Percentiles rank a stretch among this genome's conserved stretches.
phyloP scores from a whole-genome alignment of 345 rosid species.

The Populus simonii region DNA sequence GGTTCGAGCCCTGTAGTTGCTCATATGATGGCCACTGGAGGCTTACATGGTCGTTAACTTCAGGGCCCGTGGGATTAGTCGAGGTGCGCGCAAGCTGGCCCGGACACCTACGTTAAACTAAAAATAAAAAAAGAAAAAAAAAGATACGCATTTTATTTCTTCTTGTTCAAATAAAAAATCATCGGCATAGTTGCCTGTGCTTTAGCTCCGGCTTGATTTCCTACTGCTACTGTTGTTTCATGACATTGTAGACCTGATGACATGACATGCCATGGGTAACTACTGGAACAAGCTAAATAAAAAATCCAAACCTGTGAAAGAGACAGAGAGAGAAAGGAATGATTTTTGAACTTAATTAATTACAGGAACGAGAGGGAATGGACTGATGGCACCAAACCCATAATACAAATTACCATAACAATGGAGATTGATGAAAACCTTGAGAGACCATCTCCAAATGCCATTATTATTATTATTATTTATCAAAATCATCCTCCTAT shows the following conservation, averaged over 20 bases:
- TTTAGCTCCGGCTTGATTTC: background rate
- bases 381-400: conserved; percentile 16
- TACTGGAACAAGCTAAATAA: background rate
- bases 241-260: conserved; percentile 20
- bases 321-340: background rate
- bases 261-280: background rate
- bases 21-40: too few relatives aligned
- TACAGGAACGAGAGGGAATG: conserved; percentile 25
- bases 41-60: too few relatives aligned
- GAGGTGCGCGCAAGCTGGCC: too few relatives aligned
- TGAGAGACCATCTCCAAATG: conserved; percentile 14
- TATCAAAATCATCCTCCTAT: too few relatives aligned
- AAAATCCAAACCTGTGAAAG: background rate
- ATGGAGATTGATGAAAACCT: conserved; percentile 12
- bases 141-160: too few relatives aligned
- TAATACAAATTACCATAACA: conserved; percentile 11
- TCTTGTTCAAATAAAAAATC: too few relatives aligned
- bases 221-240: conserved; percentile 6
- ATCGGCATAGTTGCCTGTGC: conserved; percentile 6
- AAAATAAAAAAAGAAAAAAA: too few relatives aligned
- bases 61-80: too few relatives aligned
- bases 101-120: too few relatives aligned
- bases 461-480: background rate
- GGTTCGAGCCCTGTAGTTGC: too few relatives aligned
- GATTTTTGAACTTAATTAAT: background rate